A percentile compares a stretch with the other conserved stretches of the same genome.
Conservation (phyloP, 139 green algal genomes). For the Pleodorina starrii region DNA sequence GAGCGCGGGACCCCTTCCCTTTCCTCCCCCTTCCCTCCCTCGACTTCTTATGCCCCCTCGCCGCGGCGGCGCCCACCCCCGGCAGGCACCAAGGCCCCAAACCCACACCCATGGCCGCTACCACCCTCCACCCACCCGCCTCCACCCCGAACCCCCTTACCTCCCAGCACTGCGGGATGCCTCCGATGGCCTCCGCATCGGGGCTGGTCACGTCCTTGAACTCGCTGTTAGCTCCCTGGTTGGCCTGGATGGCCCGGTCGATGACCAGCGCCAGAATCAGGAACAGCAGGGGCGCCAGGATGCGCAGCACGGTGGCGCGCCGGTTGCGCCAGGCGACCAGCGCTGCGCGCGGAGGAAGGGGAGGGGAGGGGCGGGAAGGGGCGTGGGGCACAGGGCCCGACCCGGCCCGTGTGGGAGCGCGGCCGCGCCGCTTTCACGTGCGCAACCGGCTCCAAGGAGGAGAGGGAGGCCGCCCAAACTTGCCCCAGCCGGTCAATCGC, state of each 20-base stretch:
- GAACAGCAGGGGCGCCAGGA: constrained; percentile 91
- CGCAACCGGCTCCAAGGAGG: no score
- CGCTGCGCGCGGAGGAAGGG: constrained; percentile 37
- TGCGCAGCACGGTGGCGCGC: constrained; percentile 80
- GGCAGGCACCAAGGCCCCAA: background rate
- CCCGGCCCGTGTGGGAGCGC: no score
- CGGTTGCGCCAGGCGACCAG: constrained; percentile 84
- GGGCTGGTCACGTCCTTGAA: constrained; percentile 28
- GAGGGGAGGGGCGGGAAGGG: background rate
- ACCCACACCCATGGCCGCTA: background rate
- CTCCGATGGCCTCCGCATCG: background rate
- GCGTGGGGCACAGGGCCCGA: no score
- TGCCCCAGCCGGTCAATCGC: no score
- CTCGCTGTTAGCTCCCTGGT: background rate
- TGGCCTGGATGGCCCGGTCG: constrained; percentile 67
- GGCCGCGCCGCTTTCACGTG: no score
- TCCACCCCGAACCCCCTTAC: background rate
- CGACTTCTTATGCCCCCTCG: no score
- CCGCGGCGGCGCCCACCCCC: no score
- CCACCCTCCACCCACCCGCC: background rate
- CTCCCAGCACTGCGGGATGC: constrained; percentile 48
- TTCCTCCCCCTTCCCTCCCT: no score
- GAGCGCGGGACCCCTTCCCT: no score
- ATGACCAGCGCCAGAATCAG: constrained; percentile 88
- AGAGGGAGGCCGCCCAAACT: no score